A percentile compares a stretch with the other conserved stretches of the same genome.
Evolutionary conservation across 768 basidiomycete genomes (phyloP).

Genomic region (Russula lepida): DNA sequence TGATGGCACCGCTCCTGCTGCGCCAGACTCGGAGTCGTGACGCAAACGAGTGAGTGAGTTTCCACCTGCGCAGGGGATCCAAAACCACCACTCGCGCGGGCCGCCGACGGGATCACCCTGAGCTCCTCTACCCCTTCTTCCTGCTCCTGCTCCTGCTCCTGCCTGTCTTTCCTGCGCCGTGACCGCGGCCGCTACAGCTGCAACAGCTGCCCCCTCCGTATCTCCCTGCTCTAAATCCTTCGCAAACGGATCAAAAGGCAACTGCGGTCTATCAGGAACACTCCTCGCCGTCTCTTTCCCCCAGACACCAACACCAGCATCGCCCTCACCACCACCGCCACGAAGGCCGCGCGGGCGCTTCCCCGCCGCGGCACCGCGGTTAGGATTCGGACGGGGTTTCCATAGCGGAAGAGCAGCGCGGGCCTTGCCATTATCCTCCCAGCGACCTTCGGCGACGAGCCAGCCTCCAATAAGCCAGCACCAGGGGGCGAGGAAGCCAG

Average conservation of each 20-base stretch:
- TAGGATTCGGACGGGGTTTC: not conserved
- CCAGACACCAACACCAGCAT: not conserved
- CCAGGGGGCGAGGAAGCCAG: constrained; percentile 64
- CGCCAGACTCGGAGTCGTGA: not conserved
- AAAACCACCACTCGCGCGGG: not conserved
- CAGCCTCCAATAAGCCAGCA: constrained; percentile 75
- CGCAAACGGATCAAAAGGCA: not conserved
- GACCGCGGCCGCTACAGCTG: not conserved
- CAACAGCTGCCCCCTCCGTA: constrained; percentile 2
- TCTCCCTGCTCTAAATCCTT: constrained; percentile 10
- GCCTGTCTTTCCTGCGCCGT: constrained; percentile 5
- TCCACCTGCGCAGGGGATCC: not conserved
- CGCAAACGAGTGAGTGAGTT: not conserved
- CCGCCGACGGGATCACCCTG: constrained; percentile 18
- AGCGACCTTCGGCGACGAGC: constrained; percentile 37
- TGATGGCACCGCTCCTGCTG: too few species aligned
- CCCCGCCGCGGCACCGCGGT: not conserved
- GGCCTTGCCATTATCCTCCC: constrained; percentile 36
- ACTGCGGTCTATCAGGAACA: constrained; percentile 5
- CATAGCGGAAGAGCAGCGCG: constrained; percentile 30
- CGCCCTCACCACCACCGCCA: not conserved
- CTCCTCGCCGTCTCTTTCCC: not conserved
- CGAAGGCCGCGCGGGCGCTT: not conserved
- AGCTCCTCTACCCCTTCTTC: not conserved
- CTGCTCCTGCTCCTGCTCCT: constrained; percentile 25